Percentiles rank a stretch among this genome's conserved stretches.
Evolutionary conservation across 495 filamentous ascomycete genomes (phyloP).

Genomic region (Astrothelium macrocarpum): DNA sequence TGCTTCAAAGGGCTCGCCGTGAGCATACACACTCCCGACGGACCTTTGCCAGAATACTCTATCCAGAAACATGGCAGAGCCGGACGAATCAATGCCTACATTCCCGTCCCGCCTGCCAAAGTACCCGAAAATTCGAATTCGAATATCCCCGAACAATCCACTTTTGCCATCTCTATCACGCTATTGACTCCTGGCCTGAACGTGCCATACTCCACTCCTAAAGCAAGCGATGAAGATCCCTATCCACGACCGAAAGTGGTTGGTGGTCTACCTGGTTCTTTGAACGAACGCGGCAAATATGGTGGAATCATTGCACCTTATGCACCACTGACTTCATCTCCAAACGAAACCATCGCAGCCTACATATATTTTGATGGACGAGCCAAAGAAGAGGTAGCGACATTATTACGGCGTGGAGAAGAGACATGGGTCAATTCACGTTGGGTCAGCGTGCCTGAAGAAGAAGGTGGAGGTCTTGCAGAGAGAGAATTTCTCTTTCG

Average conservation of each 20-base stretch:
- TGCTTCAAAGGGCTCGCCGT: slow-evolving; percentile 97
- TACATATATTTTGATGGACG: slow-evolving; percentile 99
- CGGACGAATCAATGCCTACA: slow-evolving; percentile 91
- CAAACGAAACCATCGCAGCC: slow-evolving; percentile 92
- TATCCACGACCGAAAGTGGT: slow-evolving; percentile 71
- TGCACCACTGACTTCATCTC: slow-evolving; percentile 73
- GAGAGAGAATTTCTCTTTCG: slow-evolving; percentile 97
- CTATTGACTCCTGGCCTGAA: slow-evolving; percentile 79
- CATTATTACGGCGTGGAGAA: slow-evolving; percentile 80
- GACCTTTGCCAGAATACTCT: slow-evolving; percentile 83
- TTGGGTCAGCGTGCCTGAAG: slow-evolving; percentile 89
- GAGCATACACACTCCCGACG: slow-evolving; percentile 85
- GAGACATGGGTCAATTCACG: slow-evolving; percentile 98
- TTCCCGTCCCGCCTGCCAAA: slow-evolving; percentile 84
- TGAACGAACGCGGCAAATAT: slow-evolving; percentile 45
- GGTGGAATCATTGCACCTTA: slow-evolving; percentile 64
- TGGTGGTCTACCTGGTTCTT: slow-evolving; percentile 54
- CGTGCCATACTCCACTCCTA: slow-evolving; percentile 82
- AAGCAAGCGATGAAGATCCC: slow-evolving; percentile 59
- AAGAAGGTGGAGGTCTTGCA: slow-evolving; percentile 85
- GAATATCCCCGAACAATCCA: slow-evolving; percentile 76
- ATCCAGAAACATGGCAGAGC: slow-evolving; percentile 86
- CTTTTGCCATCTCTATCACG: slow-evolving; percentile 94
- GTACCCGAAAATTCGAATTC: slow-evolving; percentile 53
- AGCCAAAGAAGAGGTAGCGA: slow-evolving; percentile 93